Conservation (phyloP, 2,329 filamentous ascomycete genomes). For the Monosporascus sp. region DNA sequence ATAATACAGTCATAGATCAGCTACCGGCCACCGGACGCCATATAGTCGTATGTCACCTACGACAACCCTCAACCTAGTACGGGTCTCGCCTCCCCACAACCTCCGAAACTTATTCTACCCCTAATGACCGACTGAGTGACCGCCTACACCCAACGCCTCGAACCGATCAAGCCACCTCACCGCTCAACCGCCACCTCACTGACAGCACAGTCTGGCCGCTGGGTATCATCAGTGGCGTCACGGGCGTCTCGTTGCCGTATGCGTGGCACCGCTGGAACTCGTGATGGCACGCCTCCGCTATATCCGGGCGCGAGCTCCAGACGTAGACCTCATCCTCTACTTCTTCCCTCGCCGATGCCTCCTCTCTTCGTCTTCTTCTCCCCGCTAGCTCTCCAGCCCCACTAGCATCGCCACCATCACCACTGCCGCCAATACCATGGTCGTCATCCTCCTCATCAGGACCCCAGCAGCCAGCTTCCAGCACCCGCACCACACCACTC, state of each 20-base stretch:
- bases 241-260: background rate
- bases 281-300: background rate
- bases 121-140: too few species aligned
- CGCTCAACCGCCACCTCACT: too few species aligned
- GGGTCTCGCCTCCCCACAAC: too few species aligned
- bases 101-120: too few species aligned
- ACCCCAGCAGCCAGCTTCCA: background rate
- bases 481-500: background rate
- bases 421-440: background rate
- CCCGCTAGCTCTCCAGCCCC: background rate
- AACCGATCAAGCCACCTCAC: too few species aligned
- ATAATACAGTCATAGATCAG: too few species aligned
- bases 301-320: background rate
- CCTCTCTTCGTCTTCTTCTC: background rate
- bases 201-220: too few species aligned
- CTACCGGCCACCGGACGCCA: too few species aligned
- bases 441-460: background rate
- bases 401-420: background rate
- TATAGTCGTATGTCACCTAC: too few species aligned
- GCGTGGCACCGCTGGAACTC: background rate
- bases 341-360: background rate
- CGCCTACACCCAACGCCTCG: too few species aligned
- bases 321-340: background rate
- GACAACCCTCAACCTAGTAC: too few species aligned
- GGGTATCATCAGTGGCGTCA: background rate